Base-by-base conservation (phyloP, 2,329 filamentous ascomycete genomes). In the Microsporum audouinii region DNA sequence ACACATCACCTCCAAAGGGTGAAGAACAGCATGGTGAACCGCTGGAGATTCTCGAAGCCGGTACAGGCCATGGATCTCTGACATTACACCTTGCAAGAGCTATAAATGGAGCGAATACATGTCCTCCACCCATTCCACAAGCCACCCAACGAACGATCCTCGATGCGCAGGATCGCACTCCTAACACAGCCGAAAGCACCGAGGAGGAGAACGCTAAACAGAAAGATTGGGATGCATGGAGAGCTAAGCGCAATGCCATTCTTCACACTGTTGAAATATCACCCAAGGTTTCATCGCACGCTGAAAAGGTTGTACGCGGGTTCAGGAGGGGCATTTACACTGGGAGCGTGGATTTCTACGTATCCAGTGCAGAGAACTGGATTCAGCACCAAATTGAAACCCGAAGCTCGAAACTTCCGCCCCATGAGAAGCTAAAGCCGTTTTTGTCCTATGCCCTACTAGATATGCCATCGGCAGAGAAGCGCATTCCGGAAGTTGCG, bases 61-160 rank as follows among this genome's bases (percentile, higher is more conserved):
- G 89, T 14, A 94, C 89, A 2, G 89, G 89, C n/a, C 88, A 91
- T 78, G 89, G 89, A 62, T 85, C 86, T 38, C 74, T 94, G 62
- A 92, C 88, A 0, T 73, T 94, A 3, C 83, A 91, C 68, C 78
- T 94, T 27, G 85, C 88, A 34, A 82, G 88, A 59, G 88, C 88
- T 2, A 83, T 94, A 53, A 87, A 91, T 69, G 88, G 83, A 51
- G 87, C 84, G 17, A 91, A 91, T 68, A 75, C 82, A 1, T 73
- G 78, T 2, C 74, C 80, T 4, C 79, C 80, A 0, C 68, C 71
- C 12, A 70, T 79, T 14, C 77, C 77, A 34, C 63, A 41, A 3
- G 65, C 60, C 57, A 71, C 69, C 3, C 73, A 73, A 61, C 49
- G 12, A 38, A 39, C 23, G 65, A 60, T 12, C 56, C 61, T 62